Base-by-base conservation (phyloP, 345 rosid genomes). In the Acer yangbiense region DNA sequence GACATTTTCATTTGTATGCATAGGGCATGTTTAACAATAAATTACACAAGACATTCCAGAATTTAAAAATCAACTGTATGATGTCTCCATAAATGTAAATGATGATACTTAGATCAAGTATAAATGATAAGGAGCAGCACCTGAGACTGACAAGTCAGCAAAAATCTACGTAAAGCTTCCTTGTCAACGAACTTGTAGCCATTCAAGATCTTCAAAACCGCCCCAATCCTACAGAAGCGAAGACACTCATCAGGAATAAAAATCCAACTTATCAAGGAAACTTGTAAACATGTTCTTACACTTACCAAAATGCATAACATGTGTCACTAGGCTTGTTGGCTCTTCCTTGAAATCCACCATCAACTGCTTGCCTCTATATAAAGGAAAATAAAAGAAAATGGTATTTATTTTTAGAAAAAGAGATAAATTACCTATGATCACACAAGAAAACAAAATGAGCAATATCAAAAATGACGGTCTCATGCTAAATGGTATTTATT, bases 261-360 rank as follows among this genome's bases (percentile, higher is more conserved):
- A 18, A 72, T 27, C 18, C 66, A 41, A 77, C 43, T 76, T 44
- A 73, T 44, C 1, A 8, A 48, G 44, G 69, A 46, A 75, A 78
- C 64, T n/a, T 68, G 54, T 39, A 32, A 48, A 20, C 46, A 60
- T 20, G 61, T 48, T 39, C 35, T 79, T 76, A 75, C 29, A 69
- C 87, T 79, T 77, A 92, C 99, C 99, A 96, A 85, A 92, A 96
- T 64, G 99, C 98, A 82, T 94, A 96, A 82, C 99, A 96, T 66
- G 99, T 92, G 84, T 94, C 99, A 78, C 97, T 96, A 48, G 84
- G 80, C 79, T 96, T 94, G 86, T 90, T 96, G 63, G 89, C 75
- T 89, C 98, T 88, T 57, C 99, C 99, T 83, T 94, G 97, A 83
- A 92, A 90, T 72, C 99, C 99, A 78, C 97, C 97, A 83, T 92